Evolutionary conservation across 2,329 filamentous ascomycete species (phyloP).

Genomic region (Talaromyces sp.): DNA sequence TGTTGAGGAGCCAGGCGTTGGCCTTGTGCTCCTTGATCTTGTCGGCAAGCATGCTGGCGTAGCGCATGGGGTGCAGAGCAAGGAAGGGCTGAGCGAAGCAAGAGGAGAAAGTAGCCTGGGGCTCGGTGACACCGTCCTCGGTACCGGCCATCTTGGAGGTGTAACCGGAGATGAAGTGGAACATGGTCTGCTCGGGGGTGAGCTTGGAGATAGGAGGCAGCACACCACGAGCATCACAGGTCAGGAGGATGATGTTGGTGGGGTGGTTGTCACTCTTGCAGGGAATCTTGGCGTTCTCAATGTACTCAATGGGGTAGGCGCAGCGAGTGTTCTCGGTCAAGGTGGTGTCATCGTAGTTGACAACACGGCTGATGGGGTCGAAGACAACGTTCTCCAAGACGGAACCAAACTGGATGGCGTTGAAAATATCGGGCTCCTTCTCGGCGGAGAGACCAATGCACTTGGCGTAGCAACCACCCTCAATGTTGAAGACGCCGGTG

Average conservation of each 20-base stretch:
- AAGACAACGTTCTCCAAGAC: conserved; percentile 99
- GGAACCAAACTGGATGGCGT: conserved; percentile 93
- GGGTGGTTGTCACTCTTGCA: conserved; percentile 87
- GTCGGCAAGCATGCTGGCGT: conserved; percentile 96
- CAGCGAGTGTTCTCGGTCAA: conserved; percentile 98
- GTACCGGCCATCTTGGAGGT: conserved; percentile 99
- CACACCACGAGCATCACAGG: conserved; percentile 95
- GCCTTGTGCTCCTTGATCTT: conserved; percentile 95
- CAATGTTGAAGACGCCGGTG: conserved; percentile 97
- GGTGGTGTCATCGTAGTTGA: conserved; percentile 94
- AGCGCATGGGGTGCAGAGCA: conserved; percentile 97
- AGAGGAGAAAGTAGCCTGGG: conserved; percentile 97
- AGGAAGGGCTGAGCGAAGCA: conserved; percentile 99
- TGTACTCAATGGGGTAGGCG: conserved; percentile 99
- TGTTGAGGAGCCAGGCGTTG: conserved; percentile 98
- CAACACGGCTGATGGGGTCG: conserved; percentile 81
- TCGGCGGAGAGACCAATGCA: conserved; percentile 94
- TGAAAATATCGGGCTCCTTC: conserved; percentile 98
- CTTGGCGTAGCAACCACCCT: conserved; percentile 99
- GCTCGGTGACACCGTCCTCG: conserved; percentile 94
- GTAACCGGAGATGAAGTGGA: conserved; percentile 99
- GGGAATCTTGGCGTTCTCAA: conserved; percentile 97
- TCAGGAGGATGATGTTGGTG: conserved; percentile 96
- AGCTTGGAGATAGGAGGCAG: conserved; percentile 98
- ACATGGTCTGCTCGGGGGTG: conserved; percentile 94